Evolutionary conservation across 495 filamentous ascomycete species (phyloP), one percentile per base, ranked within the genome.

Genomic region (Wilcoxina mikolae): DNA sequence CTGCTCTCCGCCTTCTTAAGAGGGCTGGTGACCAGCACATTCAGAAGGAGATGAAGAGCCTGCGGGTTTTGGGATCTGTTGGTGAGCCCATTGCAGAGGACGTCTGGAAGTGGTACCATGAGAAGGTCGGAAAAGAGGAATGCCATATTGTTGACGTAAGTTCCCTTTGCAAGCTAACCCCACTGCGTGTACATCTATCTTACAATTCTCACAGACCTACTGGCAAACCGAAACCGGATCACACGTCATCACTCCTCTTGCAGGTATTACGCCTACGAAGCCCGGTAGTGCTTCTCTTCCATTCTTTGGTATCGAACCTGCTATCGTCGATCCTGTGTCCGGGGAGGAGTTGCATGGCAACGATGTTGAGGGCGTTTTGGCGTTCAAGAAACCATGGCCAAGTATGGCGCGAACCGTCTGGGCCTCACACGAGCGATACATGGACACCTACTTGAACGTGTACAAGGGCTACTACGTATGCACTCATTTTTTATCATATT

Each of bases 161-260:
- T 78, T 56, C 45, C 24, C 23, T 12, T 38, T 17, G 17, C 9
- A 9, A 9, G 9, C 17, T 38, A 9, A 38, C 9, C 33, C 33
- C 33, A 9, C 12, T 45, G 42, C 22, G 5, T 45, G 42, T 5
- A 45, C 7, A 45, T 20, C 5, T 54, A 31, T 17, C 35, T 60
- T 57, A 52, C n/a, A 44, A 49, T 51, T 35, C n/a, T n/a, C 38
- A 29, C 47, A 96, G 88, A 99, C 91, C 43, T 99, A 99, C 76
- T 99, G 91, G 93, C 91, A 99, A 81, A 99, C 91, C 56, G 91
- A 99, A 74, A 99, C 91, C 9, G 91, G 91, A 51, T 96, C 88
- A 45, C 82, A 96, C 67, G 87, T 94, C 58, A 87, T 87, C 60
- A 80, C 83, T 3, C 83, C 83, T 15, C 76, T 87, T 25, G 83